Evolutionary conservation across 2,329 filamentous ascomycete genomes (phyloP).

Genomic region (Apiospora saccharicola): DNA sequence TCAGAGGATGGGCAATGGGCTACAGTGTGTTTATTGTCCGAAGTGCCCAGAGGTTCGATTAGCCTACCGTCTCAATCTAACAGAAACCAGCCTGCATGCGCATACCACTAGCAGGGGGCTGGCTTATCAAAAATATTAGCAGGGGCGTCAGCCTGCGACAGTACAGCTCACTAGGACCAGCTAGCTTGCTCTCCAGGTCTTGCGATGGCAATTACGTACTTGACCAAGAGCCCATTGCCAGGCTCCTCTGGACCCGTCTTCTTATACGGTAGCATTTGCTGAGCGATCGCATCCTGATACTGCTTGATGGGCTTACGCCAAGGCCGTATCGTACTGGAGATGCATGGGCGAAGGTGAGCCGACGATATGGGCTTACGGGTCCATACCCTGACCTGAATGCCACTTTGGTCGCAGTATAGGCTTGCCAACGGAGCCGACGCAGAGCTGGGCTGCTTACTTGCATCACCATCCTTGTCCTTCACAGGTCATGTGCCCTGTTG

Average conservation of each 20-base stretch:
- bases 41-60: not conserved
- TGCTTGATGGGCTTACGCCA: not conserved
- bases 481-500: slow-evolving; percentile 19
- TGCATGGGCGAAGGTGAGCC: slow-evolving; percentile 6
- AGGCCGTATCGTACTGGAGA: slow-evolving; percentile 15
- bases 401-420: slow-evolving; percentile 11
- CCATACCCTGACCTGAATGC: slow-evolving; percentile 10
- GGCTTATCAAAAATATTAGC: slow-evolving; percentile 4
- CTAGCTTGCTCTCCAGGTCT: not conserved
- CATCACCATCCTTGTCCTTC: slow-evolving; percentile 14
- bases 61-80: slow-evolving; percentile 1
- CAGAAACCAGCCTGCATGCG: not conserved
- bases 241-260: not conserved
- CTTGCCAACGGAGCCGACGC: slow-evolving; percentile 19
- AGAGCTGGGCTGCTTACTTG: slow-evolving; percentile 23
- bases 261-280: not conserved
- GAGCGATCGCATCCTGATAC: not conserved
- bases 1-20: not conserved
- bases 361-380: slow-evolving; percentile 6
- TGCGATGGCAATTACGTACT: not conserved
- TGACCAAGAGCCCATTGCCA: not conserved
- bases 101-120: slow-evolving; percentile 11
- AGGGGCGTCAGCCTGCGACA: not conserved
- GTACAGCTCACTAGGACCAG: not conserved
- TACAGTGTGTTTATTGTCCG: not conserved